Conservation (phyloP, 1,284 basidiomycete species). For the Amylostereum areolatum region DNA sequence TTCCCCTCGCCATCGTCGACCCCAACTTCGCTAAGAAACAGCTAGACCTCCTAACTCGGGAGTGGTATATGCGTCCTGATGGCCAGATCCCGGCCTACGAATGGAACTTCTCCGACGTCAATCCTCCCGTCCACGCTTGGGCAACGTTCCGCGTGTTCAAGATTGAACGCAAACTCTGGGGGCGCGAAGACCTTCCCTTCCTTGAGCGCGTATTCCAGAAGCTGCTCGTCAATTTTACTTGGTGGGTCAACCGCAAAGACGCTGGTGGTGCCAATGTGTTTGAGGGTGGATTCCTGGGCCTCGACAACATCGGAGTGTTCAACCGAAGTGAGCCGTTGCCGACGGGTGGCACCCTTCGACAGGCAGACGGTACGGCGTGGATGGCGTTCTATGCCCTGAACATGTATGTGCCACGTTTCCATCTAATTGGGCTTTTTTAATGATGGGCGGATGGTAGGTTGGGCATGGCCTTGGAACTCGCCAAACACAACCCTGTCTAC, state of each 20-base stretch:
- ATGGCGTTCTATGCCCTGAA: constrained; percentile 98
- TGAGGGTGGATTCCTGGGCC: constrained; percentile 95
- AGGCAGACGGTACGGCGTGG: constrained; percentile 98
- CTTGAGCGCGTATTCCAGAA: constrained; percentile 99
- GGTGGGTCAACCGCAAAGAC: constrained; percentile 99
- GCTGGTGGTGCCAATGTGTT: constrained; percentile 93
- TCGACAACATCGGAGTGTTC: constrained; percentile 98
- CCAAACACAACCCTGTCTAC: constrained; percentile 96
- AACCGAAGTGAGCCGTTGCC: constrained; percentile 96
- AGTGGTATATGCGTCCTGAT: constrained; percentile 99
- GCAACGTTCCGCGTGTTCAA: constrained; percentile 97
- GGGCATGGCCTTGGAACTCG: constrained; percentile 94
- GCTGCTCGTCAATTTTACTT: constrained; percentile 93
- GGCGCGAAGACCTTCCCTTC: constrained; percentile 87
- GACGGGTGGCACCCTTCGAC: constrained; percentile 86
- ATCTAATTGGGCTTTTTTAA: not conserved
- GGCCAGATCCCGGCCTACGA: constrained; percentile 98
- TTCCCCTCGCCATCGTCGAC: constrained; percentile 94
- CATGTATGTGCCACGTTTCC: constrained; percentile 53
- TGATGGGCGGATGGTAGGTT: constrained; percentile 46
- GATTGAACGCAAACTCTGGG: constrained; percentile 93
- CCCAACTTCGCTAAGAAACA: constrained; percentile 97
- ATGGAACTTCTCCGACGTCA: constrained; percentile 98
- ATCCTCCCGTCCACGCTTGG: constrained; percentile 98
- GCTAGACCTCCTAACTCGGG: constrained; percentile 90